Evolutionary conservation across 768 basidiomycete species (phyloP).

Genomic region (Leccinellum luteum): DNA sequence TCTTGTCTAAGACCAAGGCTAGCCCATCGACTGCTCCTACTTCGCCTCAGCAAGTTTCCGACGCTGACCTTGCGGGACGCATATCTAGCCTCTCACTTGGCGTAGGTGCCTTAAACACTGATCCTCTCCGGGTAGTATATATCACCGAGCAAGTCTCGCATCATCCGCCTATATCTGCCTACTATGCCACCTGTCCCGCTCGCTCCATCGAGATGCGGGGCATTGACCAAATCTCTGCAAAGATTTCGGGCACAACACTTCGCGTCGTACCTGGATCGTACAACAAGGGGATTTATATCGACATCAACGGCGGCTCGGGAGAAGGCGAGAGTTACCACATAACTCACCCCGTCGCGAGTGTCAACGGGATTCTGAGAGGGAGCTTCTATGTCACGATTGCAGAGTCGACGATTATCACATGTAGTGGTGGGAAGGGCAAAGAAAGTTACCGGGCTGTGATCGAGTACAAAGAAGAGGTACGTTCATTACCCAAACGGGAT

Average conservation of each 20-base stretch:
- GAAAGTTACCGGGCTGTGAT: slow-evolving; percentile 75
- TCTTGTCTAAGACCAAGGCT: slow-evolving; percentile 47
- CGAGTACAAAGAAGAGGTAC: slow-evolving; percentile 95
- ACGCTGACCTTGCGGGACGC: slow-evolving; percentile 44
- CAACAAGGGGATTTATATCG: slow-evolving; percentile 88
- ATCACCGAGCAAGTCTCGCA: slow-evolving; percentile 95
- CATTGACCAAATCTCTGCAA: slow-evolving; percentile 91
- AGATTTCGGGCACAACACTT: slow-evolving; percentile 83
- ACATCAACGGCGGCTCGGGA: slow-evolving; percentile 68
- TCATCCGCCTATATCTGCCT: slow-evolving; percentile 93
- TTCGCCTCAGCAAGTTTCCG: slow-evolving; percentile 43
- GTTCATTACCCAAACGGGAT: slow-evolving; percentile 22
- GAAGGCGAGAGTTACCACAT: slow-evolving; percentile 83
- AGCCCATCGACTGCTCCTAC: slow-evolving; percentile 37
- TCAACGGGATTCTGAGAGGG: slow-evolving; percentile 90
- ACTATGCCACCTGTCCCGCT: slow-evolving; percentile 72
- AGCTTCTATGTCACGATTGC: slow-evolving; percentile 87
- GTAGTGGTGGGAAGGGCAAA: slow-evolving; percentile 61
- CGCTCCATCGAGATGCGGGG: slow-evolving; percentile 71
- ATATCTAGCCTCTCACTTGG: slow-evolving; percentile 62
- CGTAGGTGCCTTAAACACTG: slow-evolving; percentile 31
- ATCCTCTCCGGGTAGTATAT: slow-evolving; percentile 64
- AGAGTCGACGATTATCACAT: slow-evolving; percentile 80
- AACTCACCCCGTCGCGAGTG: slow-evolving; percentile 84
- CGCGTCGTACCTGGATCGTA: slow-evolving; percentile 78